Evolutionary conservation across 2,329 filamentous ascomycete genomes (phyloP).

Genomic region (Arthroderma sp.): DNA sequence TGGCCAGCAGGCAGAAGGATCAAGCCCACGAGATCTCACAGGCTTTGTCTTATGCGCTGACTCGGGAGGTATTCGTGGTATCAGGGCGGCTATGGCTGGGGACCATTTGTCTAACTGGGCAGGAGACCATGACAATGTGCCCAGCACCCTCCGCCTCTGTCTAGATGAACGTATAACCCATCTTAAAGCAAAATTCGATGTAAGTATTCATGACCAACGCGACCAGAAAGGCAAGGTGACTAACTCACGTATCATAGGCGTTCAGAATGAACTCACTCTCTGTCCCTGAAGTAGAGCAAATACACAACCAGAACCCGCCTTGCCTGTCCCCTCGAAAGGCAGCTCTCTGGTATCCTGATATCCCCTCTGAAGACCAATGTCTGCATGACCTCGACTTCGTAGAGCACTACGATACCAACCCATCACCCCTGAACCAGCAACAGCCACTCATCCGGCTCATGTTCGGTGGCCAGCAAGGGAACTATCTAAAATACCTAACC

Average conservation of each 20-base stretch:
- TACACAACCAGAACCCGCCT: slow-evolving; percentile 7
- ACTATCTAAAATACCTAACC: slow-evolving; percentile 15
- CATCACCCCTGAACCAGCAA: slow-evolving; percentile 4
- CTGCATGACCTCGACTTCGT: slow-evolving; percentile 13
- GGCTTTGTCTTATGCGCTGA: slow-evolving; percentile 15
- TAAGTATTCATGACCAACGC: slow-evolving; percentile 3
- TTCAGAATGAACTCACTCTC: slow-evolving; percentile 17
- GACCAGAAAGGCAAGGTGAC: neutral
- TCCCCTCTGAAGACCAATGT: slow-evolving; percentile 11
- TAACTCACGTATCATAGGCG: slow-evolving; percentile 9
- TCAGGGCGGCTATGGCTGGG: slow-evolving; percentile 11
- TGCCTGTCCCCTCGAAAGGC: slow-evolving; percentile 13
- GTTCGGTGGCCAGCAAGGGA: slow-evolving; percentile 15
- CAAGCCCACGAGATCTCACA: slow-evolving; percentile 6
- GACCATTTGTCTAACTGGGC: slow-evolving; percentile 15
- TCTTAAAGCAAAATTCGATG: slow-evolving; percentile 16
- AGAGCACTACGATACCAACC: neutral
- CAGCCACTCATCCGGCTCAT: slow-evolving; percentile 15
- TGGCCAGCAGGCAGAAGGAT: neutral
- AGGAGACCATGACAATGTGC: slow-evolving; percentile 12
- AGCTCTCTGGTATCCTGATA: slow-evolving; percentile 17
- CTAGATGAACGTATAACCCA: slow-evolving; percentile 14
- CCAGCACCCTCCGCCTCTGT: slow-evolving; percentile 15
- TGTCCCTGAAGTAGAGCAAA: slow-evolving; percentile 13
- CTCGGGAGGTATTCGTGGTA: slow-evolving; percentile 15